Conservation (phyloP, 805 yeast species). For the Ogataea chonburiensis region DNA sequence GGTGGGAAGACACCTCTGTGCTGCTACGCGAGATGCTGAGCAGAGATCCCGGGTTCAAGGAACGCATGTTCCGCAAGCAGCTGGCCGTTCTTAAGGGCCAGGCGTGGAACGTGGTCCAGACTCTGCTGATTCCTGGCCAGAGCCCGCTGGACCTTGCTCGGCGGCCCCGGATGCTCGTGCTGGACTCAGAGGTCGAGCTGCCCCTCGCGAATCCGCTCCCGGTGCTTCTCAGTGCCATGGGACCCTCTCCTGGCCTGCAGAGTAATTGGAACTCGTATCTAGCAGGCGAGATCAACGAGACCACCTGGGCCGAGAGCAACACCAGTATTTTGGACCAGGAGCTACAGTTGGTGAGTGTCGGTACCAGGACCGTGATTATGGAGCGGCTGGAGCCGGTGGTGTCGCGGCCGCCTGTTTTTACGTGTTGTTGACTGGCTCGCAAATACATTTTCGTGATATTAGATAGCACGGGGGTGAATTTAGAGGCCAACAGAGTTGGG, state of each 20-base stretch:
- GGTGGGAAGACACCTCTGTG: constrained; percentile 68
- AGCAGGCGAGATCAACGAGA: constrained; percentile 32
- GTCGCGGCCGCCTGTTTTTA: constrained; percentile 60
- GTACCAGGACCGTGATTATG: constrained; percentile 50
- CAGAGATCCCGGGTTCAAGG: constrained; percentile 60
- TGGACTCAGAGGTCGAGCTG: constrained; percentile 61
- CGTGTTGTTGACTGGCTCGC: constrained; percentile 70
- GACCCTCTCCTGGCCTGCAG: constrained; percentile 37
- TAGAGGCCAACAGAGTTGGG: too few species aligned
- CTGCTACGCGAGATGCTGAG: constrained; percentile 49
- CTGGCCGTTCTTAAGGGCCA: constrained; percentile 74
- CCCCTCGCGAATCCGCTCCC: constrained; percentile 45
- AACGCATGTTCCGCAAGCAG: constrained; percentile 65
- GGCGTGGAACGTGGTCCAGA: constrained; percentile 71
- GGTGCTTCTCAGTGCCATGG: constrained; percentile 43
- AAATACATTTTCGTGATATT: too few species aligned
- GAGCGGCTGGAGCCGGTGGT: constrained; percentile 58
- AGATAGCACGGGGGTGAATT: too few species aligned
- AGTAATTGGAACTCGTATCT: constrained; percentile 33
- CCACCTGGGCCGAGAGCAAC: constrained; percentile 21
- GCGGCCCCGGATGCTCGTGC: constrained; percentile 52
- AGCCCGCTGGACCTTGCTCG: constrained; percentile 70
- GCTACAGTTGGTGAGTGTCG: constrained; percentile 19
- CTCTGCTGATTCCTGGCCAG: constrained; percentile 52
- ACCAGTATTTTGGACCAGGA: constrained; percentile 16